phyloP scores from a whole-genome alignment of 306 rosid genomes.

The Malus sieversii region DNA sequence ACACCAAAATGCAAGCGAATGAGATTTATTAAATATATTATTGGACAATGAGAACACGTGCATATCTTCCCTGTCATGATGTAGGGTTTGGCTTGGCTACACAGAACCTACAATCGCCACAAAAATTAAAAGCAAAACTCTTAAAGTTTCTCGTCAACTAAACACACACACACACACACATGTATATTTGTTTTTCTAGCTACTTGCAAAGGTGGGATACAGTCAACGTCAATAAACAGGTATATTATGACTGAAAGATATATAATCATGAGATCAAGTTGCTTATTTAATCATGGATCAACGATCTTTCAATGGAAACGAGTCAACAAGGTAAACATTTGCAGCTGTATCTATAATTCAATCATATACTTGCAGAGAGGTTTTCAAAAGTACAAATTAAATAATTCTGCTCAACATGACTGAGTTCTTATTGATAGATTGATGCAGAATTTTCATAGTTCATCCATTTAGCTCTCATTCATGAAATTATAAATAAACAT shows the following conservation, averaged over 20 bases:
- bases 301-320: neutral
- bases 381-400: too few species aligned
- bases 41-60: neutral
- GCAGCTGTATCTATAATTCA: neutral
- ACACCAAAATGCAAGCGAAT: neutral
- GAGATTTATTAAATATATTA: neutral
- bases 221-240: neutral
- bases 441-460: too few species aligned
- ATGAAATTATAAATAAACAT: too few species aligned
- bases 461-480: too few species aligned
- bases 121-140: neutral
- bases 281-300: neutral
- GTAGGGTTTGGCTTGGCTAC: neutral
- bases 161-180: neutral
- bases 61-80: neutral
- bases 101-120: neutral
- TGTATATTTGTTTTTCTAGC: neutral
- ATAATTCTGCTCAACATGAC: too few species aligned
- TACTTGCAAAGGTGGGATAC: neutral
- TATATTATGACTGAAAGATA: too few species aligned
- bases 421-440: too few species aligned
- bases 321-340: neutral
- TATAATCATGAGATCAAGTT: neutral
- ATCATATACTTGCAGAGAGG: too few species aligned
- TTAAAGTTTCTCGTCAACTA: neutral